Conservation (phyloP, 495 filamentous ascomycete species). For the Penicillium parvum region DNA sequence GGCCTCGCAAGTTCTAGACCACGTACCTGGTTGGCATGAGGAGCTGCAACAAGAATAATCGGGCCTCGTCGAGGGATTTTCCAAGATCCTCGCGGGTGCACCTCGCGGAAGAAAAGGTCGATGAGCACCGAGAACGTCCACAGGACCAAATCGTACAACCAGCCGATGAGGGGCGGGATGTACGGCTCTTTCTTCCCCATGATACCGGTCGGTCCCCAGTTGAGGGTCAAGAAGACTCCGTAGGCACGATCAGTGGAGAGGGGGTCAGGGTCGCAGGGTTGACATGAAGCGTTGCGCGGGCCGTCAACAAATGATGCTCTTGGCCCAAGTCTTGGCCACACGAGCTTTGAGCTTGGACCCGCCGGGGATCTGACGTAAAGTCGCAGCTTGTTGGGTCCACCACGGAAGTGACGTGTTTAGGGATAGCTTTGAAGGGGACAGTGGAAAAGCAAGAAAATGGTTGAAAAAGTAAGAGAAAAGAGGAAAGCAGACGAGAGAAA, state of each 20-base stretch:
- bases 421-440: background rate
- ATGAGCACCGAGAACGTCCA: conserved; percentile 80
- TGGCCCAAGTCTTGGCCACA: no score
- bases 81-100: conserved; percentile 92
- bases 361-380: conserved; percentile 8
- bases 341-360: conserved; percentile 18
- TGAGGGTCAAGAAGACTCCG: background rate
- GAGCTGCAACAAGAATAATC: conserved; percentile 94
- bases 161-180: conserved; percentile 62
- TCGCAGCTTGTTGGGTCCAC: conserved; percentile 6
- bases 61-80: conserved; percentile 83
- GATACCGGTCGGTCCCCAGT: conserved; percentile 3
- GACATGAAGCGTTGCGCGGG: conserved; percentile 21
- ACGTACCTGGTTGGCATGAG: conserved; percentile 92
- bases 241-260: conserved; percentile 3
- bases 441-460: background rate
- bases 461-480: background rate
- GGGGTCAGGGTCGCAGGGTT: conserved; percentile 7
- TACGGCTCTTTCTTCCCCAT: conserved; percentile 48
- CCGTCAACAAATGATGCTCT: no score
- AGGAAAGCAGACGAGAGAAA: background rate
- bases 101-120: conserved; percentile 96
- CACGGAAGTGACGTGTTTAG: no score
- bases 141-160: conserved; percentile 77
- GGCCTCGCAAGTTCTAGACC: background rate